These are phyloP conservation scores for Gossypium schwendimanii DNA, from an alignment of 441 rosid species.

Conservation along the genomic window DNA sequence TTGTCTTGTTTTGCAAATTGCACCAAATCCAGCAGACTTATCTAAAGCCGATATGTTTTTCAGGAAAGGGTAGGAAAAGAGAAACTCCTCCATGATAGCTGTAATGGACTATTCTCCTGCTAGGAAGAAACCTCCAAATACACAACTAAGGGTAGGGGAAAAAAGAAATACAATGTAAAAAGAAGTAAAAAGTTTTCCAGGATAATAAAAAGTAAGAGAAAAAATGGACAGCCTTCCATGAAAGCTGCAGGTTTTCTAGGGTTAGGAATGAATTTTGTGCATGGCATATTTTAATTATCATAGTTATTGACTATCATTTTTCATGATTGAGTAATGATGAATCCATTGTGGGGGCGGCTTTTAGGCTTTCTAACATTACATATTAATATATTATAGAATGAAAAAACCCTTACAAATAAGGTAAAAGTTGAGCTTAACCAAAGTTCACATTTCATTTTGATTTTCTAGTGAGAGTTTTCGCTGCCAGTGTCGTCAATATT, in stretches of 20 bases:
- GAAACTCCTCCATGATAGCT: no score
- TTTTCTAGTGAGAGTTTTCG: no score
- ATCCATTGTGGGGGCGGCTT: no score
- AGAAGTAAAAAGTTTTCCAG: neutral
- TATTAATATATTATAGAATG: no score
- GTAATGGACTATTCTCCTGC: slow-evolving; percentile 52
- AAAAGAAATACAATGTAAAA: neutral
- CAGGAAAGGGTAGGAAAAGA: slow-evolving; percentile 32
- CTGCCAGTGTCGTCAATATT: no score
- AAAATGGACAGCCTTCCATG: slow-evolving; percentile 33
- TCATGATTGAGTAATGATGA: no score
- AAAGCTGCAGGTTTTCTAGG: slow-evolving; percentile 40
- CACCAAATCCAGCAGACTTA: neutral
- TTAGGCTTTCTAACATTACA: no score
- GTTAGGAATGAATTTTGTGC: slow-evolving; percentile 17
- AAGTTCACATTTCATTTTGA: no score
- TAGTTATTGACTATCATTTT: no score
- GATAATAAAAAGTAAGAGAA: neutral
- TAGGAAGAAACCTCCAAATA: slow-evolving; percentile 41
- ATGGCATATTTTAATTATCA: no score
- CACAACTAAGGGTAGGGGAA: slow-evolving; percentile 27
- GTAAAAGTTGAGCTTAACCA: no score
- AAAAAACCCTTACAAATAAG: no score
- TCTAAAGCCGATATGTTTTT: slow-evolving; percentile 17
- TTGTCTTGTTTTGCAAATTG: neutral